These are phyloP conservation scores for Peniophora sp. DNA, from an alignment of 1,284 basidiomycete genomes.

Conservation along the genomic window DNA sequence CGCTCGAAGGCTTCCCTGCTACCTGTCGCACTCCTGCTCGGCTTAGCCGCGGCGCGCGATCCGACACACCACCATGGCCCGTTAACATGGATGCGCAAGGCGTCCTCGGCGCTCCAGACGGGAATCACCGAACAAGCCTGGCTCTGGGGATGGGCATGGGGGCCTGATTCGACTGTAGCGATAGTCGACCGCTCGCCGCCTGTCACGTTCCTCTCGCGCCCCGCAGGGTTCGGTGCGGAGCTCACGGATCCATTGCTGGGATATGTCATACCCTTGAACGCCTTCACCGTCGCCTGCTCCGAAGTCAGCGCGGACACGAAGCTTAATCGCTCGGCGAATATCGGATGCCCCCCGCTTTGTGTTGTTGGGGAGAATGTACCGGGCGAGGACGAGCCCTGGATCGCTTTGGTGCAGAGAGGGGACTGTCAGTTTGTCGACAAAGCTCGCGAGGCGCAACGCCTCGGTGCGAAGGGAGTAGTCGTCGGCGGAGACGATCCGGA, in stretches of 20 bases:
- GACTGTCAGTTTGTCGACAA: constrained; percentile 86
- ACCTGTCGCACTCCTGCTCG: too few species aligned
- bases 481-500: constrained; percentile 75
- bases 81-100: constrained; percentile 21
- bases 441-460: constrained; percentile 70
- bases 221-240: constrained; percentile 70
- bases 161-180: constrained; percentile 69
- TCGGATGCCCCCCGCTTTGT: constrained; percentile 62
- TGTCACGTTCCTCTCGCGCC: constrained; percentile 53
- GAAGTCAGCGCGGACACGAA: constrained; percentile 11
- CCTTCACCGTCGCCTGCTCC: constrained; percentile 55
- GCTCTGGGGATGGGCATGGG: constrained; percentile 51
- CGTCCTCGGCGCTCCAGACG: constrained; percentile 10
- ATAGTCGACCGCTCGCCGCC: constrained; percentile 65
- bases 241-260: constrained; percentile 62
- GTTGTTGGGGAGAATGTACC: constrained; percentile 41
- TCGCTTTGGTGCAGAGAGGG: constrained; percentile 82
- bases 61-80: constrained; percentile 1
- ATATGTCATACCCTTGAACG: constrained; percentile 70
- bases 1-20: too few species aligned
- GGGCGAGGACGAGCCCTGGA: constrained; percentile 61
- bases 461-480: constrained; percentile 83
- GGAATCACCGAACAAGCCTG: constrained; percentile 23
- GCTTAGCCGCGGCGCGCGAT: too few species aligned
- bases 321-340: constrained; percentile 28